phyloP scores from a whole-genome alignment of 768 basidiomycete species.

The Ephemerocybe angulata region DNA sequence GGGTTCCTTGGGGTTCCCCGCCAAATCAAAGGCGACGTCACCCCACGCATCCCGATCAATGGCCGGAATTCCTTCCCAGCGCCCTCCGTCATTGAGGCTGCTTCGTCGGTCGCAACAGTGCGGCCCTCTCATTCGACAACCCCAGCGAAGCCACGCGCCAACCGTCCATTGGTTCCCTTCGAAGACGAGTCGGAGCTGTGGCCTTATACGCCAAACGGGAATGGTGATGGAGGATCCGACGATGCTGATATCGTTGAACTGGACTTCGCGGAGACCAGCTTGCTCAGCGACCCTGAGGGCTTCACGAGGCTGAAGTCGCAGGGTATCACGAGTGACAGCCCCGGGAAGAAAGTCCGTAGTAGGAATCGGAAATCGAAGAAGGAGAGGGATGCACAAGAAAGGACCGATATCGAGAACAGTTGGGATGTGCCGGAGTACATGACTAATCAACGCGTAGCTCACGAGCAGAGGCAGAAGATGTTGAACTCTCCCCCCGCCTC shows the following conservation, averaged over 20 bases:
- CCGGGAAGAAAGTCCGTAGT: conserved; percentile 11
- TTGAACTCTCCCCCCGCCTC: conserved; percentile 18
- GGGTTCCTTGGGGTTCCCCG: conserved; percentile 11
- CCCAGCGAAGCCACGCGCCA: conserved; percentile 21
- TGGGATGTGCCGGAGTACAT: conserved; percentile 52
- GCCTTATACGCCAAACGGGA: conserved; percentile 55
- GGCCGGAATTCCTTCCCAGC: not conserved
- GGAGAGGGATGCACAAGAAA: conserved; percentile 31
- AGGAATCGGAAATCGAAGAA: conserved; percentile 3
- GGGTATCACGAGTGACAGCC: conserved; percentile 9
- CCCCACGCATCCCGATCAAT: conserved; percentile 35
- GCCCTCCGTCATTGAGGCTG: conserved; percentile 20
- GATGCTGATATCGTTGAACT: conserved; percentile 69
- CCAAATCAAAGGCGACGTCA: conserved; percentile 51
- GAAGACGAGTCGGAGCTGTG: conserved; percentile 63
- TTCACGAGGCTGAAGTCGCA: conserved; percentile 42
- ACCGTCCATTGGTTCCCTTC: conserved; percentile 55
- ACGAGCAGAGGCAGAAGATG: conserved; percentile 6
- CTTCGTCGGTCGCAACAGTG: conserved; percentile 9
- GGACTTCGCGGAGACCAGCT: conserved; percentile 70
- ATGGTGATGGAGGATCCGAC: conserved; percentile 33
- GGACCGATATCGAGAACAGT: conserved; percentile 53
- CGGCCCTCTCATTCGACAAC: conserved; percentile 3
- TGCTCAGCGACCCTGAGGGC: conserved; percentile 62
- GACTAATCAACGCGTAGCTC: conserved; percentile 6